Base-by-base conservation (phyloP, 345 rosid genomes). In the Turnera subulata region DNA sequence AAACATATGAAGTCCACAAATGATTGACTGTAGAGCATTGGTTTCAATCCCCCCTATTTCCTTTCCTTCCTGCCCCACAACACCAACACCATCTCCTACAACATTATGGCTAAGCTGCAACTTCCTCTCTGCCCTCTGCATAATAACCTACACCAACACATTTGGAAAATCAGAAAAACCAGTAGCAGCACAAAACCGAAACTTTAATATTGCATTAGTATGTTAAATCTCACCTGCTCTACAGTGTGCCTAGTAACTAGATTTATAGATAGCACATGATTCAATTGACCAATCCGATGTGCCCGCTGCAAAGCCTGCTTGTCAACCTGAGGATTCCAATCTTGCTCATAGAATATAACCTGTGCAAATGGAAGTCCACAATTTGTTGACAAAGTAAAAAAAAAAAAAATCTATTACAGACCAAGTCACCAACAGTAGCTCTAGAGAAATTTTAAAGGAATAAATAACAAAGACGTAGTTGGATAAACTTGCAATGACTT, bases 261-360 rank as follows among this genome's bases (percentile, higher is more conserved):
- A 75, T 81, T 91, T 73, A 91, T 83, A 45, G 89, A 82, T 53
- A 91, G 55, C 61, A 91, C 97, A 62, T 82, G 94, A 71, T 79
- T 88, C 66, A 77, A 67, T 72, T 91, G 97, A 66, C 97, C 97
- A 71, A 91, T 91, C 53, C 97, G 78, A 63, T 88, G 97, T 54
- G 96, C 91, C 52, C 96, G 80, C 71, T 91, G 97, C 75, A 91
- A 68, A 66, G 96, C 97, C 72, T 88, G 96, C 76, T 82, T 85
- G 68, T 85, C 97, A 62, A 88, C 94, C 67, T 91, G 97, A 38
- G 96, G 97, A 65, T 91, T 91, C 97, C 97, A 91, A 62, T 91
- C 96, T 80, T 91, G 96, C 72, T 91, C 97, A 16, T 80, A 91
- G 70, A 88, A 85, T 66, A 91, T 82, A 64, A 88, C 96, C 97